A percentile compares a stretch with the other conserved stretches of the same genome.
These are phyloP conservation scores for Hermanozyma aechmeae DNA, from an alignment of 805 yeast genomes.

Conservation along the genomic window DNA sequence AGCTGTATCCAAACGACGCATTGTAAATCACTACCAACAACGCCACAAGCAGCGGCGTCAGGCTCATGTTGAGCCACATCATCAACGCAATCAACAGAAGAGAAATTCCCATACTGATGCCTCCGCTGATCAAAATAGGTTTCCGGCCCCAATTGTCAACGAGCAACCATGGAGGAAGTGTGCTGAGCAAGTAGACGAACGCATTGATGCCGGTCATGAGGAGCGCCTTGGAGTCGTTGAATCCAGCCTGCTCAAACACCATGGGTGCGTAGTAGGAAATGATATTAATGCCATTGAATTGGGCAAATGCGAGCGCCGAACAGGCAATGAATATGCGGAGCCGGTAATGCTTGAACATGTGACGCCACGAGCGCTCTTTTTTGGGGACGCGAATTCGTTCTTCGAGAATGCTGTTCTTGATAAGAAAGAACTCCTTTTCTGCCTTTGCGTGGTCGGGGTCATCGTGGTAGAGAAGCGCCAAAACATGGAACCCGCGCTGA, in stretches of 20 bases:
- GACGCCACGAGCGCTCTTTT: constrained; percentile 31
- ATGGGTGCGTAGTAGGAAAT: constrained; percentile 52
- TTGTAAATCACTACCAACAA: constrained; percentile 32
- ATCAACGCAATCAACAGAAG: constrained; percentile 23
- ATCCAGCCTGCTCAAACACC: constrained; percentile 41
- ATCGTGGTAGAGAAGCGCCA: constrained; percentile 24
- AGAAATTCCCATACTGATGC: constrained; percentile 28
- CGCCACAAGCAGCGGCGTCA: constrained; percentile 31
- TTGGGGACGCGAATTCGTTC: constrained; percentile 31
- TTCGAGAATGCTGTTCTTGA: constrained; percentile 34
- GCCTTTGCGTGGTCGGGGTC: constrained; percentile 23
- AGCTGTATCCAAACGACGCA: constrained; percentile 35
- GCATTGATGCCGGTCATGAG: constrained; percentile 37
- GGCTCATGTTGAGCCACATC: constrained; percentile 20
- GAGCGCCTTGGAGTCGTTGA: constrained; percentile 31
- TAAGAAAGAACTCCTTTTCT: constrained; percentile 34
- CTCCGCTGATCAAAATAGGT: constrained; percentile 35
- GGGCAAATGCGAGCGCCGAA: constrained; percentile 36
- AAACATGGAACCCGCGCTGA: constrained; percentile 36
- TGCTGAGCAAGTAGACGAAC: constrained; percentile 27
- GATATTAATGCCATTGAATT: constrained; percentile 47
- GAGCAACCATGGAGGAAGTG: constrained; percentile 37
- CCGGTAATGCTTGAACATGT: constrained; percentile 30
- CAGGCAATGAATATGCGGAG: constrained; percentile 29
- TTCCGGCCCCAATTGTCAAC: constrained; percentile 38